A percentile compares a stretch with the other conserved stretches of the same genome.
Conservation (phyloP, 495 filamentous ascomycete genomes). For the Lindgomyces ingoldianus region DNA sequence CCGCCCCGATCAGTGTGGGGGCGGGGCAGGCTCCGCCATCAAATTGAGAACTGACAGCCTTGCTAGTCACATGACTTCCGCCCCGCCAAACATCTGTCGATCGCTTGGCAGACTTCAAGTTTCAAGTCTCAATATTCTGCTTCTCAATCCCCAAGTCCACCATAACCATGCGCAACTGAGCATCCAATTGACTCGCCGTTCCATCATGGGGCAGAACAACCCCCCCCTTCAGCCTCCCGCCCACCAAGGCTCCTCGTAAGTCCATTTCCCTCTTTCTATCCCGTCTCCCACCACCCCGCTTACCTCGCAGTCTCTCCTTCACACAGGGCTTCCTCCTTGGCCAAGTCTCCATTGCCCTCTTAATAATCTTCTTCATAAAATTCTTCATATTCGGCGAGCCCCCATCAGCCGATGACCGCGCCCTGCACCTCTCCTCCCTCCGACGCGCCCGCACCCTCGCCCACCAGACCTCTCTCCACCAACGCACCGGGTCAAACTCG, state of each 20-base stretch:
- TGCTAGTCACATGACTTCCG: too few relatives aligned
- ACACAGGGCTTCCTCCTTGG: constrained; percentile 91
- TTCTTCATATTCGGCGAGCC: constrained; percentile 99
- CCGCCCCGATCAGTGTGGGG: constrained; percentile 13
- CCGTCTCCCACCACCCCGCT: constrained; percentile 1
- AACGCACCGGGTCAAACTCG: constrained; percentile 50
- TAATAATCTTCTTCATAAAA: constrained; percentile 94
- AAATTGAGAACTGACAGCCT: constrained; percentile 20
- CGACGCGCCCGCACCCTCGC: constrained; percentile 64
- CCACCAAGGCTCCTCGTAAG: constrained; percentile 35
- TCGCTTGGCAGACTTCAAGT: neutral
- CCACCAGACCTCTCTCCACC: constrained; percentile 50
- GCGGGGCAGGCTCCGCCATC: constrained; percentile 1
- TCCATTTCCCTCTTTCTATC: neutral
- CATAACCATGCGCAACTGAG: neutral
- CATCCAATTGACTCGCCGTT: neutral
- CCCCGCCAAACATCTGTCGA: too few relatives aligned
- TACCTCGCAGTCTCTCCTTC: constrained; percentile 69
- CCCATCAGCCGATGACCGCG: constrained; percentile 74
- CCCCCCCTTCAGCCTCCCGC: neutral
- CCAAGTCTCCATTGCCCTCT: constrained; percentile 84
- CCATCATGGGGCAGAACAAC: constrained; percentile 1
- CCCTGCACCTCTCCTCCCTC: constrained; percentile 66
- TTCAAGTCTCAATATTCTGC: neutral
- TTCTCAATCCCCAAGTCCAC: neutral